A percentile compares a stretch with the other conserved stretches of the same genome.
These are phyloP conservation scores for Bacterosira constricta DNA, from an alignment of 108 stramenopile species.

Conservation along the genomic window DNA sequence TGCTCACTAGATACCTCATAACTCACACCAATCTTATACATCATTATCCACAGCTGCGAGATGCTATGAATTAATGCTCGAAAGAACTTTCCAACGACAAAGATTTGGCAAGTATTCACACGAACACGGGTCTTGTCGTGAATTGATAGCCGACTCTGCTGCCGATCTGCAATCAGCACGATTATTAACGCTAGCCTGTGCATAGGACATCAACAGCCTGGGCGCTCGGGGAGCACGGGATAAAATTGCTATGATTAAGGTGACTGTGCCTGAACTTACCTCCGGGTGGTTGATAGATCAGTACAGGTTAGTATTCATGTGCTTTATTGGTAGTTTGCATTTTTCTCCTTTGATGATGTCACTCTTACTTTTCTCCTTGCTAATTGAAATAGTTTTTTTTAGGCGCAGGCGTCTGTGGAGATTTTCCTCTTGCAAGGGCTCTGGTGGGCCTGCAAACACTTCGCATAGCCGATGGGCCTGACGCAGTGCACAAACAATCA, in stretches of 20 bases:
- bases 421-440: conserved; percentile 76
- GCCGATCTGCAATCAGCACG: conserved; percentile 80
- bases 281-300: conserved; percentile 88
- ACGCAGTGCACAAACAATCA: conserved; percentile 89
- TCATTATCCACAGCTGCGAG: conserved; percentile 56
- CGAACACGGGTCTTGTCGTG: conserved; percentile 80
- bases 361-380: conserved; percentile 32
- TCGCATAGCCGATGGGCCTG: conserved; percentile 97
- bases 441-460: conserved; percentile 85
- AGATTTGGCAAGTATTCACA: conserved; percentile 83
- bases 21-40: background rate
- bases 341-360: background rate
- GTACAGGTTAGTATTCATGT: conserved; percentile 60
- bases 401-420: conserved; percentile 88
- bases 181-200: conserved; percentile 76
- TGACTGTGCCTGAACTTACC: conserved; percentile 80
- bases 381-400: conserved; percentile 72
- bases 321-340: background rate
- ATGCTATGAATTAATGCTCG: conserved; percentile 85
- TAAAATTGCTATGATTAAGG: conserved; percentile 88
- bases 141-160: conserved; percentile 83
- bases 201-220: conserved; percentile 66
- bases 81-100: conserved; percentile 66
- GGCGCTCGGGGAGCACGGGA: conserved; percentile 68
- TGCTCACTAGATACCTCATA: background rate